Percentiles rank a stretch among this genome's conserved stretches.
phyloP scores from a whole-genome alignment of 345 rosid genomes.

The Brassica carinata region DNA sequence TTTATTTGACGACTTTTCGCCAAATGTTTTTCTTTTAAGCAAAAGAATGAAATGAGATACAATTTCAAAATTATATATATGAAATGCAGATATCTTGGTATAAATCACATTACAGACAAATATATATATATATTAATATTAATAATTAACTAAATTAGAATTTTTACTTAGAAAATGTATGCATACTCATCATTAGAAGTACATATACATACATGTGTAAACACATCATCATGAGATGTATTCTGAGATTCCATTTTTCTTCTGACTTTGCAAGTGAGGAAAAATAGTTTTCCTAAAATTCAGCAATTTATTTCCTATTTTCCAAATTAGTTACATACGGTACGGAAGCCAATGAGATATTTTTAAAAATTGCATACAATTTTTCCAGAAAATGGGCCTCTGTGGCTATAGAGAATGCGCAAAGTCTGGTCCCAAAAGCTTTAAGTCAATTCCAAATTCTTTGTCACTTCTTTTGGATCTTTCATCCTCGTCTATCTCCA shows the following conservation, averaged over 20 bases:
- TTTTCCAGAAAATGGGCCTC: conserved; percentile 12
- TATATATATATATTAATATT: neutral
- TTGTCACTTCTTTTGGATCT: conserved; percentile 46
- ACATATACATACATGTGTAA: conserved; percentile 27
- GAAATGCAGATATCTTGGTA: neutral
- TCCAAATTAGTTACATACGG: conserved; percentile 36
- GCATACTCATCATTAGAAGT: conserved; percentile 15
- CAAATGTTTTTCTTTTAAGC: neutral
- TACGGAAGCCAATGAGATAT: conserved; percentile 29
- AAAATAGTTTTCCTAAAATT: conserved; percentile 23
- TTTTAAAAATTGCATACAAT: conserved; percentile 29
- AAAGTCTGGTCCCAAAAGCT: conserved; percentile 40
- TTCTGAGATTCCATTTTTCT: conserved; percentile 34
- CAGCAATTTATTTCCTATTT: neutral
- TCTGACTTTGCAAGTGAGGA: conserved; percentile 3
- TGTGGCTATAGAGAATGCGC: conserved; percentile 28
- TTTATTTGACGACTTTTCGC: conserved; percentile 24
- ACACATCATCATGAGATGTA: conserved; percentile 32
- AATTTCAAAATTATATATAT: neutral
- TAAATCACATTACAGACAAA: neutral
- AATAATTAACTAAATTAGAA: no score
- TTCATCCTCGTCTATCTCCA: conserved; percentile 64
- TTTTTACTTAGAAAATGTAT: neutral
- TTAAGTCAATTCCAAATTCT: conserved; percentile 27
- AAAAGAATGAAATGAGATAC: no score